phyloP scores from a whole-genome alignment of 2,329 filamentous ascomycete genomes.

The Apiospora saccharicola region DNA sequence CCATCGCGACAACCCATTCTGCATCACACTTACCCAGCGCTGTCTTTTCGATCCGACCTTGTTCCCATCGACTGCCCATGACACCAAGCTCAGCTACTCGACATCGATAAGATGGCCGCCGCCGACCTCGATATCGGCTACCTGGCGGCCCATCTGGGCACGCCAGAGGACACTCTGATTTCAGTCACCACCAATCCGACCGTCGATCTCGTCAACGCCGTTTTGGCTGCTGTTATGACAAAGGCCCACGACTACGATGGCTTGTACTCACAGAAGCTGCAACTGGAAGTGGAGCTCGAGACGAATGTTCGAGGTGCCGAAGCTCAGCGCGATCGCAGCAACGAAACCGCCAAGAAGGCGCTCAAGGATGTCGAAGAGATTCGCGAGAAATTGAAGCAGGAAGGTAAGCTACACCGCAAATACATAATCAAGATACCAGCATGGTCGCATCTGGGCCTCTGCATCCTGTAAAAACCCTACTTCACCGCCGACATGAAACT shows the following conservation, averaged over 20 bases:
- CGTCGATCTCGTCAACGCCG: constrained; percentile 75
- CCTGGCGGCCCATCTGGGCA: constrained; percentile 73
- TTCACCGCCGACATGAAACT: constrained; percentile 25
- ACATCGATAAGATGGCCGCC: constrained; percentile 61
- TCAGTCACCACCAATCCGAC: constrained; percentile 74
- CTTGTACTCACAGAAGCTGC: constrained; percentile 85
- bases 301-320: constrained; percentile 86
- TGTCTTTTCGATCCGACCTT: background rate
- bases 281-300: constrained; percentile 91
- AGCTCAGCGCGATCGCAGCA: constrained; percentile 81
- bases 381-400: constrained; percentile 79
- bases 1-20: constrained; percentile 21
- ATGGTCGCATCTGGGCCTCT: background rate
- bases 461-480: too few relatives aligned
- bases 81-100: constrained; percentile 32
- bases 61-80: constrained; percentile 33
- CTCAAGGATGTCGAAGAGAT: constrained; percentile 84
- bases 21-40: background rate
- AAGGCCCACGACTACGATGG: constrained; percentile 87
- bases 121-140: constrained; percentile 73
- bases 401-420: constrained; percentile 65
- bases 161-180: constrained; percentile 70
- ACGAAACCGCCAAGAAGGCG: constrained; percentile 81
- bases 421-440: background rate
- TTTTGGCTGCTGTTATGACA: constrained; percentile 76